Evolutionary conservation across 176 grass and related monocot genomes (phyloP).

Genomic region (Tillandsia leiboldiana): DNA sequence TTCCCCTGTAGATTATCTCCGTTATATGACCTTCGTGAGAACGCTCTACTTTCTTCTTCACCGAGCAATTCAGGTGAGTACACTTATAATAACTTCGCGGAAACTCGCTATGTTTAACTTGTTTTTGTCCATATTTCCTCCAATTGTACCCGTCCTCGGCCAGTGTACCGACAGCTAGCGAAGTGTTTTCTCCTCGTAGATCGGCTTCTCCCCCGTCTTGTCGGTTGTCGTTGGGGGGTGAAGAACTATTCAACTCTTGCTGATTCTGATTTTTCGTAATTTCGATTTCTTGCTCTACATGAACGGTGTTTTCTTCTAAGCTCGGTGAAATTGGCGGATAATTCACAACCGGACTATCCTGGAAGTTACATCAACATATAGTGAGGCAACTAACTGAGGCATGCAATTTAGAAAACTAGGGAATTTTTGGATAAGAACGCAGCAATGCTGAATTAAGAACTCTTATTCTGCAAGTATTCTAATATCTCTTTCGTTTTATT

Average conservation of each 20-base stretch:
- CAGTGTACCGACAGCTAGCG: constrained; percentile 10
- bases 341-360: not conserved
- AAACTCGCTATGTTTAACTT: constrained; percentile 54
- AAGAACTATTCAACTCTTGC: constrained; percentile 41
- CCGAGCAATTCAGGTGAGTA: constrained; percentile 44
- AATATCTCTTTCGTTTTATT: no score
- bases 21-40: constrained; percentile 60
- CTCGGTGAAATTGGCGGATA: constrained; percentile 3
- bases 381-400: no score
- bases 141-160: constrained; percentile 80
- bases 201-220: constrained; percentile 28
- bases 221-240: constrained; percentile 21
- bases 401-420: no score
- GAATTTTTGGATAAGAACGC: no score
- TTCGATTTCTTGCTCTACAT: constrained; percentile 29
- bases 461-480: no score
- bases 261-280: constrained; percentile 30
- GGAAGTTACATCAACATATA: not conserved
- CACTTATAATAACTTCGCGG: constrained; percentile 88
- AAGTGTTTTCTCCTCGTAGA: constrained; percentile 34
- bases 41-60: constrained; percentile 73
- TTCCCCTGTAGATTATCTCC: constrained; percentile 79
- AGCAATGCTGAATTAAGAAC: no score
- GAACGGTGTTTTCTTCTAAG: not conserved
- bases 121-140: constrained; percentile 87